Evolutionary conservation across 768 basidiomycete genomes (phyloP).

Genomic region (Lactarius trivialis): DNA sequence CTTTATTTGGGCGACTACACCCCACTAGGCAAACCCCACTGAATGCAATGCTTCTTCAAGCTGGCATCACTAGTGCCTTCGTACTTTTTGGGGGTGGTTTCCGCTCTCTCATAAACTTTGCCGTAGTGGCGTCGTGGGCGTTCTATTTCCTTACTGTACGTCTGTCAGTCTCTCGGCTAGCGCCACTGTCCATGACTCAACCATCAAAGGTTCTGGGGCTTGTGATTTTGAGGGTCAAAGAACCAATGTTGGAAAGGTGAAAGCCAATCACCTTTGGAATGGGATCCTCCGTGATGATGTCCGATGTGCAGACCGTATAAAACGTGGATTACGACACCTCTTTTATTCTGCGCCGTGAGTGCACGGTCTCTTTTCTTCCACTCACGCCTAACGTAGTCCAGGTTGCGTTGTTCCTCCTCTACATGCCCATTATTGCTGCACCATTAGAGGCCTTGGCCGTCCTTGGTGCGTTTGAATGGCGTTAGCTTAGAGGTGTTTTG

Average conservation of each 20-base stretch:
- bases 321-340: conserved; percentile 85
- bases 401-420: conserved; percentile 85
- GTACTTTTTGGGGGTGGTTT: conserved; percentile 87
- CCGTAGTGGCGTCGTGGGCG: conserved; percentile 79
- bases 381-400: conserved; percentile 26
- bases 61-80: conserved; percentile 65
- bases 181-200: neutral
- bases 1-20: conserved; percentile 75
- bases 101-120: conserved; percentile 81
- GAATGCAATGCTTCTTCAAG: conserved; percentile 81
- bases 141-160: conserved; percentile 81
- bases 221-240: conserved; percentile 81
- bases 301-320: conserved; percentile 69
- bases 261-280: conserved; percentile 9
- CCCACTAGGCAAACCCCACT: conserved; percentile 72
- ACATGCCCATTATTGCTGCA: conserved; percentile 92
- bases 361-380: neutral
- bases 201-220: conserved; percentile 69
- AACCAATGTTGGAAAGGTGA: conserved; percentile 80
- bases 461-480: conserved; percentile 48
- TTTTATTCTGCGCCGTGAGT: conserved; percentile 81
- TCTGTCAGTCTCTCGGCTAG: conserved; percentile 41
- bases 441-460: conserved; percentile 84
- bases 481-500: conserved; percentile 8
- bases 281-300: neutral